Evolutionary conservation across 768 basidiomycete species (phyloP).

Genomic region (Strobilomyces echinocephalus): DNA sequence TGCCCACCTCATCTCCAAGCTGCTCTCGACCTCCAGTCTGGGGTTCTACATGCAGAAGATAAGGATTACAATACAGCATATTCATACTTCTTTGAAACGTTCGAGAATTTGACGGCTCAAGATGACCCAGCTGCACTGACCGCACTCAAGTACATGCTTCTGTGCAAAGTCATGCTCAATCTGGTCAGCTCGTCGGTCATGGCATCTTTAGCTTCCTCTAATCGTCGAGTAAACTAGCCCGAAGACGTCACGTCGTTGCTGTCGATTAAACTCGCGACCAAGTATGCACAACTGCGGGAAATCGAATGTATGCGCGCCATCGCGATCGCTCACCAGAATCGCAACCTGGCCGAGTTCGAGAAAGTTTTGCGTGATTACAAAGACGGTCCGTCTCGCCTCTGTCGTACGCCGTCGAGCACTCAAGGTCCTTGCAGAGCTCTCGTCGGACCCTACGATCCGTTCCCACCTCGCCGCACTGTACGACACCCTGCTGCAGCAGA

Average conservation of each 20-base stretch:
- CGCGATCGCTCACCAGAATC: slow-evolving; percentile 88
- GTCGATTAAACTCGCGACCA: slow-evolving; percentile 79
- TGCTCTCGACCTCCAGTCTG: slow-evolving; percentile 61
- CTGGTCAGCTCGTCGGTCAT: slow-evolving; percentile 50
- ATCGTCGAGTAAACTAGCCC: slow-evolving; percentile 46
- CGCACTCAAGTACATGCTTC: slow-evolving; percentile 94
- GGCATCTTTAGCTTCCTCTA: not conserved
- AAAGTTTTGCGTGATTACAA: slow-evolving; percentile 81
- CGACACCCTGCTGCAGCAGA: slow-evolving; percentile 94
- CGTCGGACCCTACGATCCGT: slow-evolving; percentile 92
- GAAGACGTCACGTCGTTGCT: slow-evolving; percentile 90
- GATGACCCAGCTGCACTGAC: slow-evolving; percentile 72
- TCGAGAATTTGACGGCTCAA: slow-evolving; percentile 80
- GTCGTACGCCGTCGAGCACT: not conserved
- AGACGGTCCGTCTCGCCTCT: slow-evolving; percentile 45
- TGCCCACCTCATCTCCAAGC: slow-evolving; percentile 70
- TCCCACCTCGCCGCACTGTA: slow-evolving; percentile 92
- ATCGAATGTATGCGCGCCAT: slow-evolving; percentile 96
- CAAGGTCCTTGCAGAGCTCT: slow-evolving; percentile 60
- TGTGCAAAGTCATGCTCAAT: slow-evolving; percentile 98
- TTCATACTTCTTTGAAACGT: slow-evolving; percentile 96
- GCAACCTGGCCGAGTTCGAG: slow-evolving; percentile 88
- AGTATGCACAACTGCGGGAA: slow-evolving; percentile 83
- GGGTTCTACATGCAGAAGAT: slow-evolving; percentile 92
- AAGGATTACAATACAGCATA: slow-evolving; percentile 97